phyloP scores from a whole-genome alignment of 306 rosid species.

The Malus fusca region DNA sequence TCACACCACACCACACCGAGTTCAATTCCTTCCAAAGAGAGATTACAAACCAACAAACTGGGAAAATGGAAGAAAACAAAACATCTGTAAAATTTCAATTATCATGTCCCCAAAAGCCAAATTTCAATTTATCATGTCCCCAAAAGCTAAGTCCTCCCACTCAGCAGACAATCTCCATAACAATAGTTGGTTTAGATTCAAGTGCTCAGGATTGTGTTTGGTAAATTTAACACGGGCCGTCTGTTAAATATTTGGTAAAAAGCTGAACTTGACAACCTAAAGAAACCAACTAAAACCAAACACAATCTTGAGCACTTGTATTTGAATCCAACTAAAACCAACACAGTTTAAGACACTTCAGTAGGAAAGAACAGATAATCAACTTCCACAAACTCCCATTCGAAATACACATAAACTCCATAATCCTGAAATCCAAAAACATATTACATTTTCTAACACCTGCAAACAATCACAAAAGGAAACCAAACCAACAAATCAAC shows the following conservation, averaged over 20 bases:
- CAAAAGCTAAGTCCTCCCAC: not conserved
- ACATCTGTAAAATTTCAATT: not conserved
- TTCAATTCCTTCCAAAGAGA: not conserved
- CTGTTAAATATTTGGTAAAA: no score
- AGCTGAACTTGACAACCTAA: no score
- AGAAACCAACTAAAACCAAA: not conserved
- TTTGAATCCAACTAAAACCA: not conserved
- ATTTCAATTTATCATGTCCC: not conserved
- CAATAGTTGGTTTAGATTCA: no score
- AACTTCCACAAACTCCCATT: not conserved
- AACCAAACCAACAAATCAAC: not conserved
- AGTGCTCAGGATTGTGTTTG: no score
- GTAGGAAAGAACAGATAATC: not conserved
- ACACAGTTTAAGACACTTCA: not conserved
- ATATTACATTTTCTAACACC: not conserved
- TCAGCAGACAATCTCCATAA: not conserved
- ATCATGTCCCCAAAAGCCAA: not conserved
- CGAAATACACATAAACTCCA: not conserved
- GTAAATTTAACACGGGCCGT: no score
- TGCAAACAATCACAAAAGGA: not conserved
- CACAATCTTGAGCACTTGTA: not conserved
- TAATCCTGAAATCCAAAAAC: not conserved
- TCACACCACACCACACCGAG: not conserved
- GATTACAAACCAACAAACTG: not conserved
- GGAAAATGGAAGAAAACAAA: not conserved